Evolutionary conservation across 1,284 basidiomycete species (phyloP).

Genomic region (Flammula alnicola): DNA sequence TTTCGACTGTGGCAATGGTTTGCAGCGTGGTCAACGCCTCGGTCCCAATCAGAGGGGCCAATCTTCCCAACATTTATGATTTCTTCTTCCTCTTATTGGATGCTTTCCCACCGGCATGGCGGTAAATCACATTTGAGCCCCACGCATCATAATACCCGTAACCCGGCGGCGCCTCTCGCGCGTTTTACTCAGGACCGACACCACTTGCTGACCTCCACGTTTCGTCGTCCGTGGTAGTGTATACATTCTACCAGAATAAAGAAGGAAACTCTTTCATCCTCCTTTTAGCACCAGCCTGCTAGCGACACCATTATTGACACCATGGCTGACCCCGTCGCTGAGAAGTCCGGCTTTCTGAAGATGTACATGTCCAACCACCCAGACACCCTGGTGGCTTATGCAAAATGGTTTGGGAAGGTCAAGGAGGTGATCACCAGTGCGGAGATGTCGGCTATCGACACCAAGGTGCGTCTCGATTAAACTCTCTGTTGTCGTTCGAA

Average conservation of each 20-base stretch:
- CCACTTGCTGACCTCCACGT: conserved; percentile 21
- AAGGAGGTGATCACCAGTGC: conserved; percentile 56
- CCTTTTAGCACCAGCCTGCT: neutral
- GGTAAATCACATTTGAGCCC: conserved; percentile 3
- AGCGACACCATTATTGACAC: conserved; percentile 6
- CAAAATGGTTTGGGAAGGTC: conserved; percentile 74
- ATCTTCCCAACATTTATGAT: too few species aligned
- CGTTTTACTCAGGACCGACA: conserved; percentile 15
- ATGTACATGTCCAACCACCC: conserved; percentile 85
- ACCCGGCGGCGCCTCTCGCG: neutral
- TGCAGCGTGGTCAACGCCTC: too few species aligned
- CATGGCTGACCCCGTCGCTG: conserved; percentile 68
- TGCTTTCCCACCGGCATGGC: conserved; percentile 5
- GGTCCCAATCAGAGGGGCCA: too few species aligned
- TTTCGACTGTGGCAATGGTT: too few species aligned
- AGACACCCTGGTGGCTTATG: conserved; percentile 80
- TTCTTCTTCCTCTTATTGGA: neutral
- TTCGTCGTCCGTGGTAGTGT: neutral
- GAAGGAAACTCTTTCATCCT: neutral
- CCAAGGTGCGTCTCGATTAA: conserved; percentile 48
- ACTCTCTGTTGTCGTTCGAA: neutral
- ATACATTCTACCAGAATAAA: neutral
- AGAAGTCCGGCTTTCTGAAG: conserved; percentile 74
- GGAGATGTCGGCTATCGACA: conserved; percentile 68
- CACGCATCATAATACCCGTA: conserved; percentile 9